Evolutionary conservation across 1,284 basidiomycete genomes (phyloP).

Genomic region (Gomphus bonarii): DNA sequence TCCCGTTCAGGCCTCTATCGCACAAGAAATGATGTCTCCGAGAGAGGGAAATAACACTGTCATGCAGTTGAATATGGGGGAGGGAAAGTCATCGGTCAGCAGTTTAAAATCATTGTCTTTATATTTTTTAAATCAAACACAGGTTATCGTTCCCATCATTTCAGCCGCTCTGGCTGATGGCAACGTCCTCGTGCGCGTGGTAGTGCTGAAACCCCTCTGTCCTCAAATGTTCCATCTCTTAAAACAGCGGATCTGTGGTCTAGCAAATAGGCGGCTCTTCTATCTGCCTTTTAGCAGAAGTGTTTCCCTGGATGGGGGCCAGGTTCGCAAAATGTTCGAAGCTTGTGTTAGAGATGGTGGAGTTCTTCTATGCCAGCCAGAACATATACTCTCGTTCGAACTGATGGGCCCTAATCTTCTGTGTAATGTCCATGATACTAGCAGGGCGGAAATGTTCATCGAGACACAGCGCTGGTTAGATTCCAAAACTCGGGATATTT

Average conservation of each 20-base stretch:
- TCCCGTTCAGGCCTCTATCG: conserved; percentile 29
- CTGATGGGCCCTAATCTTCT: conserved; percentile 26
- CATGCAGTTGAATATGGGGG: conserved; percentile 49
- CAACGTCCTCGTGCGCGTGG: conserved; percentile 31
- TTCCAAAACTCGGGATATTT: conserved; percentile 28
- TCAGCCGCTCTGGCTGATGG: conserved; percentile 31
- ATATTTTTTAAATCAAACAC: neutral
- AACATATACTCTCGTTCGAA: conserved; percentile 41
- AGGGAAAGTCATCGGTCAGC: conserved; percentile 40
- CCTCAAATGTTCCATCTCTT: conserved; percentile 40
- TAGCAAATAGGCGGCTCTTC: conserved; percentile 36
- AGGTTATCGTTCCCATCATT: conserved; percentile 36
- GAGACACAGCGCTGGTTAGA: conserved; percentile 27
- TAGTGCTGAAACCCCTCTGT: conserved; percentile 35
- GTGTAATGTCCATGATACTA: conserved; percentile 7
- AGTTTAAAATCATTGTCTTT: neutral
- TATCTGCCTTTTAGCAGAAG: conserved; percentile 39
- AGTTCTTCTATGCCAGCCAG: conserved; percentile 38
- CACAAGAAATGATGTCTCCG: conserved; percentile 40
- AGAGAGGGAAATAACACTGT: conserved; percentile 24
- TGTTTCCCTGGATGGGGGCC: conserved; percentile 16
- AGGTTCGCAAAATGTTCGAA: conserved; percentile 24
- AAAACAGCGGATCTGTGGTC: conserved; percentile 30
- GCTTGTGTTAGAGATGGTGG: conserved; percentile 31
- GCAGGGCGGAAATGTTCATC: conserved; percentile 20